Percentiles rank a stretch among this genome's conserved stretches.
Evolutionary conservation across 306 rosid genomes (phyloP).

Genomic region (Cicer pinnatifidum): DNA sequence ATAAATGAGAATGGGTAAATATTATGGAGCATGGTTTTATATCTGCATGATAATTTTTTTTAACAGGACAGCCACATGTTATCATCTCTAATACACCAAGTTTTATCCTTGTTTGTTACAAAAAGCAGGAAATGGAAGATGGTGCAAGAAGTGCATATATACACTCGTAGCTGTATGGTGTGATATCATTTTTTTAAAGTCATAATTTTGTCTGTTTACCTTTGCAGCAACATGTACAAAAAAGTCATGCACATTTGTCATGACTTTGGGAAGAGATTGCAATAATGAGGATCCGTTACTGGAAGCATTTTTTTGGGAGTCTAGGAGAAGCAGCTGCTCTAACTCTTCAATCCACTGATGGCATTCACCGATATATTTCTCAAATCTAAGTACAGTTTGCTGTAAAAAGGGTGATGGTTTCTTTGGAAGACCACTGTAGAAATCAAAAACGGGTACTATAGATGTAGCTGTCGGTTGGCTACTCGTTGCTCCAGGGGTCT

Average conservation of each 20-base stretch:
- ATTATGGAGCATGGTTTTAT: slow-evolving; percentile 22
- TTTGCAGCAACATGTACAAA: slow-evolving; percentile 96
- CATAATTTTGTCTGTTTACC: slow-evolving; percentile 55
- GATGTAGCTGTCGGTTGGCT: slow-evolving; percentile 68
- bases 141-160: slow-evolving; percentile 11
- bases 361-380: slow-evolving; percentile 80
- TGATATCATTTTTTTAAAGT: slow-evolving; percentile 18
- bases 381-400: slow-evolving; percentile 88
- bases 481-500: slow-evolving; percentile 60
- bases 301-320: slow-evolving; percentile 64
- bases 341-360: slow-evolving; percentile 93
- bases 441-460: slow-evolving; percentile 85
- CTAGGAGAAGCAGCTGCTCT: slow-evolving; percentile 84
- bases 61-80: slow-evolving; percentile 30
- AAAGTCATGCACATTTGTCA: slow-evolving; percentile 93
- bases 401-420: slow-evolving; percentile 92
- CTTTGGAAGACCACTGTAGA: slow-evolving; percentile 89
- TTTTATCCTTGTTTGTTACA: slow-evolving; percentile 24
- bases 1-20: slow-evolving; percentile 40
- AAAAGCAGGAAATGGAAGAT: slow-evolving; percentile 20
- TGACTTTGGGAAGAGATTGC: slow-evolving; percentile 93
- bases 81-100: slow-evolving; percentile 27
- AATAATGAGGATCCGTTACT: slow-evolving; percentile 66
- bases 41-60: slow-evolving; percentile 9
- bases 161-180: slow-evolving; percentile 25